Percentiles rank a stretch among this genome's conserved stretches.
These are phyloP conservation scores for Mesotaenium endlicherianum DNA, from an alignment of 139 green algal genomes.

Conservation along the genomic window DNA sequence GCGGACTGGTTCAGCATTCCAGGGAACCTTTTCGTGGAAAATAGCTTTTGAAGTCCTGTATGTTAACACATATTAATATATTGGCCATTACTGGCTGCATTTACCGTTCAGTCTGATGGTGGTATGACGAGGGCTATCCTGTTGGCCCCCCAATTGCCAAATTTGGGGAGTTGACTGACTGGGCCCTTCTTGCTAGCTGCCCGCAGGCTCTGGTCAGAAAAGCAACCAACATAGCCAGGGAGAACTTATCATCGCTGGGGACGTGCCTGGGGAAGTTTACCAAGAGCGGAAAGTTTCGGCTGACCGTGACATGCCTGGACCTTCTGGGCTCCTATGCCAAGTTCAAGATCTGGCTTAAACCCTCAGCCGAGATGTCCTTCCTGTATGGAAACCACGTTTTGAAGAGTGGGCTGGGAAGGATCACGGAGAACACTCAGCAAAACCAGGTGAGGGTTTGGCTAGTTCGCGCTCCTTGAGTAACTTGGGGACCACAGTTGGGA, in stretches of 20 bases:
- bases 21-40: no score
- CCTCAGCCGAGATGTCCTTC: conserved; percentile 94
- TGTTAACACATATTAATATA: no score
- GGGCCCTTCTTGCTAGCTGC: not conserved
- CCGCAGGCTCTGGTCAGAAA: conserved; percentile 19
- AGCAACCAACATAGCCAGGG: conserved; percentile 66
- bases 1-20: no score
- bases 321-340: conserved; percentile 87
- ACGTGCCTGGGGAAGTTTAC: conserved; percentile 94
- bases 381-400: conserved; percentile 98
- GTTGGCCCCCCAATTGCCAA: no score
- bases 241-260: conserved; percentile 89
- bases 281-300: conserved; percentile 89
- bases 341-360: conserved; percentile 99
- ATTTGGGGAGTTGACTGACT: not conserved
- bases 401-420: conserved; percentile 92
- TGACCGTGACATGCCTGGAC: conserved; percentile 89
- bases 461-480: no score
- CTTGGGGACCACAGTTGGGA: no score
- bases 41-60: no score
- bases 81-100: not conserved
- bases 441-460: conserved; percentile 29
- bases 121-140: not conserved
- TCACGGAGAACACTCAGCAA: conserved; percentile 92
- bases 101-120: not conserved